Conservation (phyloP, 169 alveolate genomes). For the Plasmodium knowlesi region DNA sequence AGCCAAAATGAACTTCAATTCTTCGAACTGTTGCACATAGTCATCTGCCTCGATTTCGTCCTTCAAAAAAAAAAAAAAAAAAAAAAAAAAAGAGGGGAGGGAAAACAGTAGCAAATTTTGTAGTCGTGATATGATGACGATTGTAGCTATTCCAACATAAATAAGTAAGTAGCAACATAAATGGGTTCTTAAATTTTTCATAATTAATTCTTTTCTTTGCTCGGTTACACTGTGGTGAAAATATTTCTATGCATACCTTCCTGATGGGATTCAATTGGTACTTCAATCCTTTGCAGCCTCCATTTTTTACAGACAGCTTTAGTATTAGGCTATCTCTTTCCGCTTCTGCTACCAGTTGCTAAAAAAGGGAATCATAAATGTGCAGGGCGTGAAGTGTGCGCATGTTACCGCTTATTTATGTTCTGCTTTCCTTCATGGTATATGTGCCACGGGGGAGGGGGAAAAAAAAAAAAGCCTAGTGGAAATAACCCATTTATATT, state of each 20-base stretch:
- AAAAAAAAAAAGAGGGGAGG: too few relatives aligned
- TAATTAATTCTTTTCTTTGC: not conserved
- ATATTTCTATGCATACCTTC: conserved; percentile 46
- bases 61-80: conserved; percentile 3
- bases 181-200: not conserved
- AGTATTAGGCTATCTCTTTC: conserved; percentile 31
- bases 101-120: not conserved
- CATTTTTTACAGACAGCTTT: conserved; percentile 50
- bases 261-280: conserved; percentile 67
- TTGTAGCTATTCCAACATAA: not conserved
- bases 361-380: conserved; percentile 29
- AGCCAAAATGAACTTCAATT: conserved; percentile 51
- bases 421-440: not conserved
- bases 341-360: conserved; percentile 37
- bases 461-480: not conserved
- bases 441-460: not conserved
- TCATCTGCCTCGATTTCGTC: conserved; percentile 72
- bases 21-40: conserved; percentile 67
- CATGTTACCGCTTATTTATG: not conserved
- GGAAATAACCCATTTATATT: not conserved
- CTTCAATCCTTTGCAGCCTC: conserved; percentile 72
- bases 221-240: not conserved
- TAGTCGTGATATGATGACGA: not conserved
- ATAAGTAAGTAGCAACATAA: not conserved
- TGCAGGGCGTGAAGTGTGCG: not conserved